phyloP scores from a whole-genome alignment of 805 yeast genomes.

The Lipomyces sp. region DNA sequence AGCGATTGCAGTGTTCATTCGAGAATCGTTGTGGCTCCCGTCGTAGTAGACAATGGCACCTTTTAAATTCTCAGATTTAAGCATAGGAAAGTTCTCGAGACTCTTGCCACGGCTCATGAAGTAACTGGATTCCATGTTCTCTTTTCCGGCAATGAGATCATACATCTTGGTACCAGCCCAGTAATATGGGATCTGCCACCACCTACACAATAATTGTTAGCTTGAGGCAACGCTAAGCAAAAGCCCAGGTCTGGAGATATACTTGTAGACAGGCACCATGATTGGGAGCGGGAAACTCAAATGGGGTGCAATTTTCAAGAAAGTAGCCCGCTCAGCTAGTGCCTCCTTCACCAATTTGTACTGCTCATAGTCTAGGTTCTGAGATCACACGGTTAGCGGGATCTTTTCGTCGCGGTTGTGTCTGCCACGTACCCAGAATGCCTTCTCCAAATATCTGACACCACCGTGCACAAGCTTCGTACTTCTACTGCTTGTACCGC shows the following conservation, averaged over 20 bases:
- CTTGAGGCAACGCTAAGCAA: constrained; percentile 8
- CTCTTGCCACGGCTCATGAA: constrained; percentile 70
- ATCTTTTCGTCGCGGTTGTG: background rate
- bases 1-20: constrained; percentile 87
- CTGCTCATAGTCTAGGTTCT: constrained; percentile 84
- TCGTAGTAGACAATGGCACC: constrained; percentile 94
- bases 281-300: constrained; percentile 84
- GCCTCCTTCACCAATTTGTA: constrained; percentile 88
- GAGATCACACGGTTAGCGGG: background rate
- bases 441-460: constrained; percentile 92
- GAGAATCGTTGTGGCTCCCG: constrained; percentile 90
- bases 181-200: constrained; percentile 96
- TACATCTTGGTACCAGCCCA: constrained; percentile 89
- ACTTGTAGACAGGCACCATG: constrained; percentile 89
- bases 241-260: background rate
- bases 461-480: constrained; percentile 99
- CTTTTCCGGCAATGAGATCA: constrained; percentile 87
- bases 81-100: constrained; percentile 79
- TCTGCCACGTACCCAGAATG: constrained; percentile 60
- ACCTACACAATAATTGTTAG: constrained; percentile 41
- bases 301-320: constrained; percentile 91
- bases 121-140: constrained; percentile 80
- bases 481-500: constrained; percentile 91
- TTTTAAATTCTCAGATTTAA: constrained; percentile 75
- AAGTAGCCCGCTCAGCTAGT: constrained; percentile 80